Evolutionary conservation across 1,284 basidiomycete genomes (phyloP), one percentile per base, ranked within the genome.

Genomic region (Melampsora americana): DNA sequence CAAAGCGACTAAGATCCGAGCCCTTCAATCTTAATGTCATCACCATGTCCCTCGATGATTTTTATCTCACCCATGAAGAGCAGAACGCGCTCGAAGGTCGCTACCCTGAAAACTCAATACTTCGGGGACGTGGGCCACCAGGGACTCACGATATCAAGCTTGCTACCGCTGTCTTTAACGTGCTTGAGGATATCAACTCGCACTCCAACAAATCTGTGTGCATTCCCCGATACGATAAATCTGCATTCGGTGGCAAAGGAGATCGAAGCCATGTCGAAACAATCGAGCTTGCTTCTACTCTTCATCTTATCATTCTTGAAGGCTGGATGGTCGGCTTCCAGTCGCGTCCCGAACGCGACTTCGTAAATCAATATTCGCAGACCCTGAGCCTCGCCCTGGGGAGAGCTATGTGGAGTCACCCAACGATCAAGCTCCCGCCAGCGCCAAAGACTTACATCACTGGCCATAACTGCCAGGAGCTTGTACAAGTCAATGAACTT

Each of bases 91-190:
- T 75, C 7, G 44, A 66, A 53, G n/a, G 50, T 18, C 61, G 64
- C 6, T 50, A 83, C 72, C 81, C 79, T 3, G 59, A 78, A 42
- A 84, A 83, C 69, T 70, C 72, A 11, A 76, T 84, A n/a, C 78
- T 84, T 0, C 62, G 79, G 12, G 83, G 82, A 62, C 80, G 82
- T 59, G 83, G 83, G 12, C 82, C 81, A 1, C 82, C 83, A 1
- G 83, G 83, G 0, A 83, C 83, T 4, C 83, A 83, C 71, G 83
- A 83, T 74, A 46, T 81, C 20, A 26, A 42, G 20, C 42, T 75
- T 16, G 44, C 46, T n/a, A 42, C 16, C 26, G 44, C 35, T 7
- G 39, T 66, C n/a, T 66, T 66, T 2, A n/a, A 66, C 5, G 42
- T 65, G n/a, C 59, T 75, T n/a, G 39, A 39, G 12, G 66, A 46